Conservation (phyloP, 2,329 filamentous ascomycete species). For the Elsinoe ampelina region DNA sequence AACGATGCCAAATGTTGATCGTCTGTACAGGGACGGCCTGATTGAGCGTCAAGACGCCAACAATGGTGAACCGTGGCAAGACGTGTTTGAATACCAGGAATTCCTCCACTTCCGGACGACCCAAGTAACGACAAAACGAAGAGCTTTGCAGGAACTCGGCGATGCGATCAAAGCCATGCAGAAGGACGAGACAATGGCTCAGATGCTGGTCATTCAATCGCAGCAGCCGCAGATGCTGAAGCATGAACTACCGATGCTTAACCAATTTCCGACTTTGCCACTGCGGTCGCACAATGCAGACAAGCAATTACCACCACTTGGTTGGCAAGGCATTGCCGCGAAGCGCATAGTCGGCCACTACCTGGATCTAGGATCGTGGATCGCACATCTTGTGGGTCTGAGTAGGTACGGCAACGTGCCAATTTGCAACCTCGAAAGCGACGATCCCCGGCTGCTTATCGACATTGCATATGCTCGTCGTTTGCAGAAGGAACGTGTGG, state of each 20-base stretch:
- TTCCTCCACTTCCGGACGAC: slow-evolving; percentile 75
- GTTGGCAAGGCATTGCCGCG: slow-evolving; percentile 85
- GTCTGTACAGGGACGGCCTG: slow-evolving; percentile 73
- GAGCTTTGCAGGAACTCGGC: slow-evolving; percentile 77
- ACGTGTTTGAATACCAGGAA: slow-evolving; percentile 78
- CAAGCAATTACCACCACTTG: slow-evolving; percentile 78
- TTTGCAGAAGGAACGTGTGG: slow-evolving; percentile 81
- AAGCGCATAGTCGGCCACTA: slow-evolving; percentile 83
- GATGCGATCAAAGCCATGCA: slow-evolving; percentile 85
- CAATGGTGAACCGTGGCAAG: slow-evolving; percentile 63
- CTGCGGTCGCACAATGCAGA: slow-evolving; percentile 76
- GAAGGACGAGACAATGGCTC: slow-evolving; percentile 70
- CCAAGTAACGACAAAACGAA: slow-evolving; percentile 80
- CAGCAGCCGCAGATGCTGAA: slow-evolving; percentile 71
- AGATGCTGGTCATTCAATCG: slow-evolving; percentile 83
- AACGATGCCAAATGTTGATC: slow-evolving; percentile 81
- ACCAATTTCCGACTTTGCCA: slow-evolving; percentile 73
- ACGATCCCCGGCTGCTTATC: slow-evolving; percentile 90
- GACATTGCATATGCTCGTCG: slow-evolving; percentile 89
- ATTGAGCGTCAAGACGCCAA: slow-evolving; percentile 56
- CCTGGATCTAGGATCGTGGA: slow-evolving; percentile 84
- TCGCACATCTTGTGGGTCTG: slow-evolving; percentile 76
- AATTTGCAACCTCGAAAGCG: slow-evolving; percentile 86
- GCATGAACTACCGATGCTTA: slow-evolving; percentile 75
- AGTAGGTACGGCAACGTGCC: slow-evolving; percentile 90